A percentile compares a stretch with the other conserved stretches of the same genome.
These are phyloP conservation scores for Geranium incanum DNA, from an alignment of 441 rosid species.

Conservation along the genomic window DNA sequence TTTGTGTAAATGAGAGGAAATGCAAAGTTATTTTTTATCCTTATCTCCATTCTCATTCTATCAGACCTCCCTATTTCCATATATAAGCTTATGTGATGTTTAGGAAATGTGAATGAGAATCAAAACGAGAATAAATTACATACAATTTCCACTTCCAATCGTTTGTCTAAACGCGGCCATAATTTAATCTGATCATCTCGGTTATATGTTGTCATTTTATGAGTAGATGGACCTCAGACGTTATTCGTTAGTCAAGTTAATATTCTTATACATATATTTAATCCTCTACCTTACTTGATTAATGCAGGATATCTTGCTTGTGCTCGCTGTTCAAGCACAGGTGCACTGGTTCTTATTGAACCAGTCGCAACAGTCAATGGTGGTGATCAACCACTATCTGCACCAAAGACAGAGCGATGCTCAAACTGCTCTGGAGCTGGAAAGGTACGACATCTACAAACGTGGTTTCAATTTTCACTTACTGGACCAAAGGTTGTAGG, in stretches of 20 bases:
- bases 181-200: no score
- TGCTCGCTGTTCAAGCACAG: constrained; percentile 88
- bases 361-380: constrained; percentile 52
- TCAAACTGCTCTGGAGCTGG: constrained; percentile 93
- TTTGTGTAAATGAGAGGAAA: no score
- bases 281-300: constrained; percentile 11
- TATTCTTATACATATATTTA: background rate
- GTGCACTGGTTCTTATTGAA: constrained; percentile 60
- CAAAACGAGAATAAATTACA: no score
- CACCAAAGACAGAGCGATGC: constrained; percentile 80
- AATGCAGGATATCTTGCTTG: constrained; percentile 89
- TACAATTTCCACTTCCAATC: background rate
- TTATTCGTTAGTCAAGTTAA: background rate
- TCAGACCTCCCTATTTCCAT: no score
- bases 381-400: constrained; percentile 42
- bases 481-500: no score
- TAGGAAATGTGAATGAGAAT: no score
- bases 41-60: no score
- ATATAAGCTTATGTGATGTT: no score
- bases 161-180: background rate
- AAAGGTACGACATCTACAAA: constrained; percentile 36
- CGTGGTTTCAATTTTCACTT: background rate
- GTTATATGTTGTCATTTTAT: background rate
- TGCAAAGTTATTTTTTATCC: no score
- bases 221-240: background rate